Base-by-base conservation (phyloP, 495 filamentous ascomycete species). In the Sordaria brevicollis region DNA sequence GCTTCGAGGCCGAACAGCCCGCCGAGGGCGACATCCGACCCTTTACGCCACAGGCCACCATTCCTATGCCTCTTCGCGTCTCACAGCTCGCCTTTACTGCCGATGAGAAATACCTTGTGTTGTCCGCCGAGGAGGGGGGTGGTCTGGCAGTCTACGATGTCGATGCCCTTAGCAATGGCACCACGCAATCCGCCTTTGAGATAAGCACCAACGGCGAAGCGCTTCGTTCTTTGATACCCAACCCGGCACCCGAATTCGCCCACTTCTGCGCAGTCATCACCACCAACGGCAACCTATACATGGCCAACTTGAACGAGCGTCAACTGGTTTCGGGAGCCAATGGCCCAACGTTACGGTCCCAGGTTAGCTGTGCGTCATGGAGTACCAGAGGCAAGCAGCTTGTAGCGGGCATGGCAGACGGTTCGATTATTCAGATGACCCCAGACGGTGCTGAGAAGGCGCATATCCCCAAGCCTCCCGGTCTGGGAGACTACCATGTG, bases 301-400 rank as follows among this genome's bases (percentile, higher is more conserved):
- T 99, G 76, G 92, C 93, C 9, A 91, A 97, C 76, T 77, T 98
- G 66, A 89, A 89, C 68, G 85, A 87, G 31, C 85, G 87, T 39
- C 85, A 82, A 65, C 82, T 85, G 38, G 74, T 89, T 33, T 84
- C 83, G 17, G 89, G 89, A 2, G 71, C 84, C 10, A 89, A 86
- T 72, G 91, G 93, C 3, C 86, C 86, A 43, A 80, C 90, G 0
- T 78, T 96, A 70, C 91, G 88, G 70, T 81, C 86, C 34, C 88
- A 90, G 34, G 94, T 97, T 13, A 93, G 90, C 75, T 94, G 90
- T 76, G 87, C 93, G 2, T 88, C 91, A 43, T 99, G 96, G 96
- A 98, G 94, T 76, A 89, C 87, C 67, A 92, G 88, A 74, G 96
- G 96, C 49, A 98, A 96, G 77, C 94, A 97, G 77, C 83, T 99